Base-by-base conservation (phyloP, 1,284 basidiomycete species). In the Xerocomus cyaneibrunnescens region DNA sequence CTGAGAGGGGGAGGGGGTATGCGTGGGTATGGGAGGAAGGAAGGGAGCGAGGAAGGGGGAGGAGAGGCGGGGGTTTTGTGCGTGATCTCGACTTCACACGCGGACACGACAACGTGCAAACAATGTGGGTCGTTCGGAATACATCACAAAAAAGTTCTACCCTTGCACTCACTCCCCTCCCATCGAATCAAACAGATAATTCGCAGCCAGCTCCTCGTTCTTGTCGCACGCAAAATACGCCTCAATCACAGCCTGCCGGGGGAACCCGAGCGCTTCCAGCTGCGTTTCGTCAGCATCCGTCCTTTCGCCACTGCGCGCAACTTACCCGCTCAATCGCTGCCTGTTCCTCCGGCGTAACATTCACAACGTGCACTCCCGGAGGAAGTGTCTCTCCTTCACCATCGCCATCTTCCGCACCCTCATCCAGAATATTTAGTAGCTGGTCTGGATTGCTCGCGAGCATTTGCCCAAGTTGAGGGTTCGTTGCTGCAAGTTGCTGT, bases 131-230 rank as follows among this genome's bases (percentile, higher is more conserved):
- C 31, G 22, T 50, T 56, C 37, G 23, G 19, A 38, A 16, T 47
- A 51, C 50, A 58, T 31, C 21, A 45, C 40, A n/a, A 17, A 30
- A 22, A 16, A 9, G 25, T 27, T 27, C 9, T n/a, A n/a, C n/a
- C 25, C 25, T 19, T 22, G 5, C 27, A 10, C 45, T 43, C 51
- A 52, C 13, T 60, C 60, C 3, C 16, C 47, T 9, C 21, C 19
- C 10, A 1, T 14, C 21, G n/a, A n/a, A n/a, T 95, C 93, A 61
- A 95, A 94, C 62, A 95, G 72, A 64, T 87, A 95, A 67, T 95
- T 96, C 19, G 94, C 94, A 2, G 94, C 93, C 37, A 95, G 73
- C 69, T 96, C 93, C 72, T 98, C 94, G 66, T 98, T 93, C 79
- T 92, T 94, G 70, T 94, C 94, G 70, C 94, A 97, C 6, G 87